Base-by-base conservation (phyloP, 2,329 filamentous ascomycete species). In the Cyclaneusma minus region DNA sequence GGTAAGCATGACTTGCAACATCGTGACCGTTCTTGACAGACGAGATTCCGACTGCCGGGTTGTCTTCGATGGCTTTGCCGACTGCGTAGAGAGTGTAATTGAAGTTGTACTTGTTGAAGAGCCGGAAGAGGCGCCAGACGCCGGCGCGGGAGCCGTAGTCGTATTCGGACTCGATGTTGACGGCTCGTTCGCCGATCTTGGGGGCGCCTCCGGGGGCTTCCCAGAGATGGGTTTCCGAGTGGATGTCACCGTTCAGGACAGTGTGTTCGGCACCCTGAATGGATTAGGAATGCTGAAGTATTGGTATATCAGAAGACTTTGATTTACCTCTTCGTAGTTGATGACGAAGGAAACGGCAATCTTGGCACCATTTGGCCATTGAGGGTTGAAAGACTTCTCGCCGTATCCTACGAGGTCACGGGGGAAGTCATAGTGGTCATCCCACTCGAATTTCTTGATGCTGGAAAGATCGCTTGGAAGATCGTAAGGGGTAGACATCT, bases 71-170 rank as follows among this genome's bases (percentile, higher is more conserved):
- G 2, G 54, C 53, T 11, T 47, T 38, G 1, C 49, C 52, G 5
- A 58, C 45, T 2, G 52, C 53, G 29, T 50, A 58, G 2, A 54
- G 45, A 1, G 54, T 58, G 30, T 56, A 54, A 25, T 49, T 49
- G 51, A 50, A 54, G 5, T 48, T 49, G 21, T 50, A 51, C 29
- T 55, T 51, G 29, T 50, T 48, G 37, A 56, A 55, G 3, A 58
- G 38, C 3, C 50, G 42, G 32, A 53, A 45, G 5, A 58, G 36
- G 9, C 54, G 39, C 53, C 54, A 57, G 5, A 50, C 44, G 4
- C 49, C 49, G 3, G 43, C 38, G 7, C 49, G 38, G 10, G 38
- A 42, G 13, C 49, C 47, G 25, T 50, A 50, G 24, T 54, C 51
- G 28, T 53, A 54, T 35, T 43, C 38, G 10, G 37, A 42, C 30